Conservation (phyloP, 176 grass and related monocot species). For the Metroxylon sagu region DNA sequence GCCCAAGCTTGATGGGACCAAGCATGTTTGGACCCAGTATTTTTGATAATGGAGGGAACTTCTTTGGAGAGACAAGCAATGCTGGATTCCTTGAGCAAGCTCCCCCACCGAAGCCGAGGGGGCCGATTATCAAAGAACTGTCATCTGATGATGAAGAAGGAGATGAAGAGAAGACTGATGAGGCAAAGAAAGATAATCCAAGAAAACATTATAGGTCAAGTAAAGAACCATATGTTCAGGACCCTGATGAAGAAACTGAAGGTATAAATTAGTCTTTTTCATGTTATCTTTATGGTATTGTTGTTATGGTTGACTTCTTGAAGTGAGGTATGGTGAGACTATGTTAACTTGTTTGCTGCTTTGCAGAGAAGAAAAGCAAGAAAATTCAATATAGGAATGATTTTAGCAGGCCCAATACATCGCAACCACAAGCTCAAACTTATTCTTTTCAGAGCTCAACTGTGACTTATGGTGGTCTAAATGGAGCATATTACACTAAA, state of each 20-base stretch:
- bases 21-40: conserved; percentile 37
- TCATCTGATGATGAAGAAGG: conserved; percentile 45
- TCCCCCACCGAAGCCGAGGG: conserved; percentile 27
- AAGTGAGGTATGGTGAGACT: no score
- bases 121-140: conserved; percentile 55
- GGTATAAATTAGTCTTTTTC: conserved; percentile 15
- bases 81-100: conserved; percentile 32
- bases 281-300: no score
- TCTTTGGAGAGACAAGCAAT: conserved; percentile 21
- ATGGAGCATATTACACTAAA: conserved; percentile 51
- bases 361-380: conserved; percentile 36
- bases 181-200: conserved; percentile 19
- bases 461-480: conserved; percentile 63
- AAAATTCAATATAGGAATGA: conserved; percentile 37
- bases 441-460: conserved; percentile 71
- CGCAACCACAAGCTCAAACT: conserved; percentile 19
- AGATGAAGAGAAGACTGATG: conserved; percentile 16
- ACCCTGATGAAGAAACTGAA: conserved; percentile 63
- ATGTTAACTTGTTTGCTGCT: not conserved
- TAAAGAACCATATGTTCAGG: conserved; percentile 53
- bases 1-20: conserved; percentile 40
- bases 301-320: no score
- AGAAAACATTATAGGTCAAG: conserved; percentile 48
- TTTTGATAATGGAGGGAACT: conserved; percentile 10
- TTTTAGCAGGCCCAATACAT: conserved; percentile 18